These are phyloP conservation scores for Mortierella sp. DNA, from an alignment of 371 early-diverging fungal species.

Conservation along the genomic window DNA sequence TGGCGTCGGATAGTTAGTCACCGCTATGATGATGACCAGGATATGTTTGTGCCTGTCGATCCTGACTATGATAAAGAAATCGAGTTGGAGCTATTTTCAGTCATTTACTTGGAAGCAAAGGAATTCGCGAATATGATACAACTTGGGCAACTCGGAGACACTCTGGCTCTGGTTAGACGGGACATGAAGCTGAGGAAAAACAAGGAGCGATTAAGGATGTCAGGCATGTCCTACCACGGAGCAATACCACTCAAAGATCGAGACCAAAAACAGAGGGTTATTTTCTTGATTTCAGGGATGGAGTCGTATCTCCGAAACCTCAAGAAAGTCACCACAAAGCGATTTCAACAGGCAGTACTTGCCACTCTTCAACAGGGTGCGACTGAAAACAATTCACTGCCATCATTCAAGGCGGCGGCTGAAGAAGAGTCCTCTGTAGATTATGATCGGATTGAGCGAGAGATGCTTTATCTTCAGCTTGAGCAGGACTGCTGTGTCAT, in stretches of 20 bases:
- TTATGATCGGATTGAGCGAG: constrained; percentile 56
- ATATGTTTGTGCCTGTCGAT: constrained; percentile 5
- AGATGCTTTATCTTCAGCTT: constrained; percentile 59
- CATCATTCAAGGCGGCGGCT: not conserved
- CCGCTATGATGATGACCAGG: constrained; percentile 36
- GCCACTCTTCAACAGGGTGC: constrained; percentile 2
- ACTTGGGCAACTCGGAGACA: not conserved
- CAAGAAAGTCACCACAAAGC: constrained; percentile 12
- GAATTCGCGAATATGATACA: constrained; percentile 20
- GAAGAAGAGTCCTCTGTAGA: constrained; percentile 7
- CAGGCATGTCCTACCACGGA: not conserved
- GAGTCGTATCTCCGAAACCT: constrained; percentile 13
- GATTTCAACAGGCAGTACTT: constrained; percentile 21
- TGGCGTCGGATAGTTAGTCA: constrained; percentile 31
- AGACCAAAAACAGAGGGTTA: constrained; percentile 17
- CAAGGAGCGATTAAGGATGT: constrained; percentile 16
- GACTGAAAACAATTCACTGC: not conserved
- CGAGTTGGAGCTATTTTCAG: constrained; percentile 30
- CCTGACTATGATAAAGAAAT: constrained; percentile 16
- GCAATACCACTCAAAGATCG: constrained; percentile 17
- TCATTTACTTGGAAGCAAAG: constrained; percentile 23
- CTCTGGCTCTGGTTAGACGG: constrained; percentile 16
- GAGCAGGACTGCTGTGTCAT: constrained; percentile 62
- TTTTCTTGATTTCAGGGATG: constrained; percentile 33
- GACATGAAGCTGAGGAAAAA: constrained; percentile 30